phyloP scores from a whole-genome alignment of 1,284 basidiomycete genomes.

The Earliella scabrosa region DNA sequence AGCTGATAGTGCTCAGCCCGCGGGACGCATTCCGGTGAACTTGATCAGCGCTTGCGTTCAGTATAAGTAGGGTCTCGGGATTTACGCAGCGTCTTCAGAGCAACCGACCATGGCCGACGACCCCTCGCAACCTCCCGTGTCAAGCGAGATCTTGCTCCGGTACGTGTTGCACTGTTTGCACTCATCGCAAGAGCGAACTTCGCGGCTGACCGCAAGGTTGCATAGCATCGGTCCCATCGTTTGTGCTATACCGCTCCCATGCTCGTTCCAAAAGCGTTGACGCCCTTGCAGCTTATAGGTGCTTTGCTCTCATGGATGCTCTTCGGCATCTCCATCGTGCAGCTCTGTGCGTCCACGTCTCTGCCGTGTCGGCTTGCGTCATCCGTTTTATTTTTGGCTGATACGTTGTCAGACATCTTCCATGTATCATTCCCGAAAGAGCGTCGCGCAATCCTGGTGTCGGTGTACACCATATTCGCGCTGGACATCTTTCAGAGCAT shows the following conservation, averaged over 20 bases:
- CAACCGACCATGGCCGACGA: slow-evolving; percentile 2
- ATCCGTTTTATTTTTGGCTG: neutral
- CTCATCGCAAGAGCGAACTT: neutral
- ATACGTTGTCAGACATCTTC: slow-evolving; percentile 2
- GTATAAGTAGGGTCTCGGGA: neutral
- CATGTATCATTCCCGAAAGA: slow-evolving; percentile 11
- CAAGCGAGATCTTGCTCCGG: slow-evolving; percentile 7
- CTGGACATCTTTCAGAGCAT: slow-evolving; percentile 13
- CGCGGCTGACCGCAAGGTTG: neutral
- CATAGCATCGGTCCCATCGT: slow-evolving; percentile 9
- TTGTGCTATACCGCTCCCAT: neutral
- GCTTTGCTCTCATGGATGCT: slow-evolving; percentile 11
- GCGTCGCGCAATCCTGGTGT: neutral
- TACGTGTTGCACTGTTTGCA: neutral
- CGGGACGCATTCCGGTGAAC: neutral
- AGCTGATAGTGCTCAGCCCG: neutral
- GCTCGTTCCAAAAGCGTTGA: neutral
- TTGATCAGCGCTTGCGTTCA: neutral
- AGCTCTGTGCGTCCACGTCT: slow-evolving; percentile 4
- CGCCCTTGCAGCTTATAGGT: slow-evolving; percentile 6
- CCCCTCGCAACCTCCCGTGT: slow-evolving; percentile 5
- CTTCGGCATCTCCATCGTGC: slow-evolving; percentile 7
- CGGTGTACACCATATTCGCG: slow-evolving; percentile 6
- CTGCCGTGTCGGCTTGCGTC: neutral
- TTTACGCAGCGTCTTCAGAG: neutral